Percentiles rank a stretch among this genome's conserved stretches.
phyloP scores from a whole-genome alignment of 2,329 filamentous ascomycete species.

The Xylariaceae sp. region DNA sequence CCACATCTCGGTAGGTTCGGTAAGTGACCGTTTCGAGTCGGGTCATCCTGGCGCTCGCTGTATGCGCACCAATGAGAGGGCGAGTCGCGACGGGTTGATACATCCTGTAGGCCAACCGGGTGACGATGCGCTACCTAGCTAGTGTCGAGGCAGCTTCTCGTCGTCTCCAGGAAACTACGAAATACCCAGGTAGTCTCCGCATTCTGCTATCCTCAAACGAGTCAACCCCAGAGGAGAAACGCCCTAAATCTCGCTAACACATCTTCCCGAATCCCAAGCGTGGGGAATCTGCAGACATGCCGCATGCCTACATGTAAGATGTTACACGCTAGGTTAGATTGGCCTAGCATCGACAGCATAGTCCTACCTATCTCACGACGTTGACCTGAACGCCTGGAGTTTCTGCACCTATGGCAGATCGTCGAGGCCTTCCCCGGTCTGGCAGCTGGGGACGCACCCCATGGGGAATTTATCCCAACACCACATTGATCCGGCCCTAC shows the following conservation, averaged over 20 bases:
- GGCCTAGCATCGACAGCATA: background rate
- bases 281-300: background rate
- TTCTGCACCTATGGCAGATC: slow-evolving; percentile 20
- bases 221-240: slow-evolving; percentile 1
- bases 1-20: background rate
- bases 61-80: background rate
- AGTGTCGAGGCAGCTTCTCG: background rate
- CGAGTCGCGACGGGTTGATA: background rate
- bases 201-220: background rate
- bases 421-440: background rate
- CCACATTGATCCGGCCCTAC: slow-evolving; percentile 4
- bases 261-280: background rate
- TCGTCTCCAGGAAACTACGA: background rate
- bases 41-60: background rate
- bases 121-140: background rate
- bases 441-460: background rate
- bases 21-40: background rate
- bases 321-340: background rate
- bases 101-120: background rate
- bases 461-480: background rate
- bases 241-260: background rate
- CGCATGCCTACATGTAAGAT: background rate
- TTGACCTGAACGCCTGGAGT: background rate
- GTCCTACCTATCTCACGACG: background rate
- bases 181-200: slow-evolving; percentile 1